Evolutionary conservation across 495 filamentous ascomycete species (phyloP).

Genomic region (Lentithecium fluviatile): DNA sequence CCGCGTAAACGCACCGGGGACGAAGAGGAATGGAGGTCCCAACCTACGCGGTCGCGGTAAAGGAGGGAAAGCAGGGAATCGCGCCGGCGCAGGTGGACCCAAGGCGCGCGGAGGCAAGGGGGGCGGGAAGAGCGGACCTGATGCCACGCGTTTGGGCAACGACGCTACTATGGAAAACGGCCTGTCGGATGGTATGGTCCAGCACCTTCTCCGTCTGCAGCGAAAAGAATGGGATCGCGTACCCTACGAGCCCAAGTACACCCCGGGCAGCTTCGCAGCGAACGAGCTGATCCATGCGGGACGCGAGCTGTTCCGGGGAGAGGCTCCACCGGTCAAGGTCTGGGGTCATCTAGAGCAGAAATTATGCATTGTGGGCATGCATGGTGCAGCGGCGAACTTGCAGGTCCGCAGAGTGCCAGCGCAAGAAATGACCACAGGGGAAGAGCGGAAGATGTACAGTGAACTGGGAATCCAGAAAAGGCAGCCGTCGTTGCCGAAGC

Average conservation of each 20-base stretch:
- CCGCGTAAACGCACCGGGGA: conserved; percentile 3
- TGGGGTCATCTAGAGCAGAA: conserved; percentile 8
- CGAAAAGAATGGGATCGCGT: conserved; percentile 27
- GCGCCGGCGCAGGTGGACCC: neutral
- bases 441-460: too few species aligned
- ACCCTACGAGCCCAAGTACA: conserved; percentile 26
- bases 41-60: conserved; percentile 11
- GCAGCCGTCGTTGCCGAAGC: too few species aligned
- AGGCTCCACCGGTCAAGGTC: conserved; percentile 6
- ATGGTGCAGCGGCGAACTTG: conserved; percentile 9
- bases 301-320: conserved; percentile 23
- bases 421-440: neutral
- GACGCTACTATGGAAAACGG: conserved; percentile 5
- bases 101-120: conserved; percentile 1
- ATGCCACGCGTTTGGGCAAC: neutral
- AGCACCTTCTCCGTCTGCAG: conserved; percentile 24
- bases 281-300: conserved; percentile 15
- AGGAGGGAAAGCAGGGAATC: neutral
- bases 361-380: conserved; percentile 20
- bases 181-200: conserved; percentile 27
- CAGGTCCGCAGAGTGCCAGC: neutral
- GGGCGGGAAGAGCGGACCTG: neutral
- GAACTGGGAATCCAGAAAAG: too few species aligned
- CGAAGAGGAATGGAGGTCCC: neutral
- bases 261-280: conserved; percentile 5